phyloP scores from a whole-genome alignment of 2,329 filamentous ascomycete genomes.

The Calycina herbarum region DNA sequence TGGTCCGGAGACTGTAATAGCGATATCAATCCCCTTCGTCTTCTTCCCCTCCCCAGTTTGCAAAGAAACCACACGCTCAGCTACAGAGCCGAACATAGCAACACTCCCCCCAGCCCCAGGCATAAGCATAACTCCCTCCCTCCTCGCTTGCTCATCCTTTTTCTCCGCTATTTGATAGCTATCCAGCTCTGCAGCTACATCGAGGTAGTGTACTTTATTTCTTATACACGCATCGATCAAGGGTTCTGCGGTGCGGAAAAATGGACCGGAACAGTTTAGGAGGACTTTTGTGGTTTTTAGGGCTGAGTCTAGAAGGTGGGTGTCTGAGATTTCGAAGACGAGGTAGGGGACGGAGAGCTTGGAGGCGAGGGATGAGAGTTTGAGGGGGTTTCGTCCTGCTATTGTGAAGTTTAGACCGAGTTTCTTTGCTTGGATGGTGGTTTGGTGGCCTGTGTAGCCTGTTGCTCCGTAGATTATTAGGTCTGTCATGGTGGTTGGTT shows the following conservation, averaged over 20 bases:
- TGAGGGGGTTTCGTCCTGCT: neutral
- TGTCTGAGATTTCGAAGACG: neutral
- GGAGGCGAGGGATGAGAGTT: neutral
- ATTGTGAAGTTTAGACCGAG: conserved; percentile 54
- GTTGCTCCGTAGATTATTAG: neutral
- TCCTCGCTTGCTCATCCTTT: neutral
- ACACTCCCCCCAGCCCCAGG: neutral
- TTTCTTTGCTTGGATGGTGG: neutral
- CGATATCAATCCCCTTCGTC: no score
- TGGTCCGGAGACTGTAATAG: no score
- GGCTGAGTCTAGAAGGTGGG: neutral
- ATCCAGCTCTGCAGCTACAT: neutral
- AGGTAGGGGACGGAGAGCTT: neutral
- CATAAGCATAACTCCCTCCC: neutral
- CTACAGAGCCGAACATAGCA: no score
- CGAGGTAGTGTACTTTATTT: neutral
- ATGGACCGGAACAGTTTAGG: neutral
- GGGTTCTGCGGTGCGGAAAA: neutral
- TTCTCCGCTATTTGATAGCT: neutral
- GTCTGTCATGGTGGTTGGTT: neutral
- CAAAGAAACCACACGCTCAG: no score
- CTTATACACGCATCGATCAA: neutral
- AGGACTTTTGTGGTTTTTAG: neutral
- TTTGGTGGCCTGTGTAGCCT: neutral
- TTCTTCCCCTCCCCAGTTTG: no score